Base-by-base conservation (phyloP, 257 asterid species). In the Scutellaria galericulata region DNA sequence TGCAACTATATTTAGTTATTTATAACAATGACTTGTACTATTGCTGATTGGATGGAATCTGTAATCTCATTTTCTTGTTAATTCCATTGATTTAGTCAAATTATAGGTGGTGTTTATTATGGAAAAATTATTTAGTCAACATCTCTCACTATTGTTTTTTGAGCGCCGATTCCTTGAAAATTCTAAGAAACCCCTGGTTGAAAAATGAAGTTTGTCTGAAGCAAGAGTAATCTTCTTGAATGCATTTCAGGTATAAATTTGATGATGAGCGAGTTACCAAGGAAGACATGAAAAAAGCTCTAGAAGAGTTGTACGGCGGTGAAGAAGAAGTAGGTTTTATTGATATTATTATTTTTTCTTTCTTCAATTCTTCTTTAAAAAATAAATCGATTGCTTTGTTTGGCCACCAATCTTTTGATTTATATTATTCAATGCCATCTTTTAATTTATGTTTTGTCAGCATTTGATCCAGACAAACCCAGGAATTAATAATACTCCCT, bases 241-340 rank as follows among this genome's bases (percentile, higher is more conserved):
- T 72, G 82, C 70, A 5, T 74, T 46, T 64, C 79, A 87, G 92
- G 92, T 85, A 75, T 77, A 87, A 78, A 73, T 87, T 87, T 83
- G 92, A 85, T 76, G 88, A 87, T 78, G 92, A 87, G 66, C 81
- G 86, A 66, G 92, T 87, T 58, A 81, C 89, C 53, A 85, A 85
- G 74, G 92, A 81, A 71, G 88, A 87, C 75, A 79, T 78, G 80
- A 79, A 83, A 48, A 83, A 76, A 71, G 84, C 89, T 18, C 50
- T 85, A 60, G 90, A 85, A 61, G 90, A 85, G 87, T 77, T 81
- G 75, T 87, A 61, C 74, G 92, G 92, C 52, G 85, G 86, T 70
- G 86, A 85, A 70, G 90, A 86, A 79, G 90, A 83, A 77, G 87
- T 85, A 82, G 58, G 81, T 47, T 70, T 78, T 65, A 39, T 40